phyloP scores from a whole-genome alignment of 352 stramenopile species.

The Phytophthora aleatoria region DNA sequence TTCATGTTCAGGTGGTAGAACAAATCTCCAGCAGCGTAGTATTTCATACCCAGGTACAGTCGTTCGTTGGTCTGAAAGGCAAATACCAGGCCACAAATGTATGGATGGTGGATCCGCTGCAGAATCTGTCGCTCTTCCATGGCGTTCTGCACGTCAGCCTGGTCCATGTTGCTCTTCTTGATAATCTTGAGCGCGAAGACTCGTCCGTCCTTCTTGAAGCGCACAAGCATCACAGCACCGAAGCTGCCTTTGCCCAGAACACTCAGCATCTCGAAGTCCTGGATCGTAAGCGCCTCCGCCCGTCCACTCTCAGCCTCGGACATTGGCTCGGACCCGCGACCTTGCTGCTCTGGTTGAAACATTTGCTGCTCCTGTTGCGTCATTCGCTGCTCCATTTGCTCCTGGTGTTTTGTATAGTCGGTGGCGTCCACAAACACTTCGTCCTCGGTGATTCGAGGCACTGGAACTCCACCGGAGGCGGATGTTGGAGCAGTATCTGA shows the following conservation, averaged over 20 bases:
- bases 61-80: slow-evolving; percentile 90
- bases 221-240: slow-evolving; percentile 88
- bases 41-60: slow-evolving; percentile 91
- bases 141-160: slow-evolving; percentile 81
- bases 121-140: slow-evolving; percentile 91
- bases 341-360: slow-evolving; percentile 13
- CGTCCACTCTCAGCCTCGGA: slow-evolving; percentile 20
- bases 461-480: slow-evolving; percentile 9
- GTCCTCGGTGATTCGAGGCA: slow-evolving; percentile 40
- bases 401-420: slow-evolving; percentile 37
- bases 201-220: slow-evolving; percentile 88
- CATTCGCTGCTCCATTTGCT: slow-evolving; percentile 34
- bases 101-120: slow-evolving; percentile 88
- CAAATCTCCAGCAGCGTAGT: slow-evolving; percentile 86
- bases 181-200: slow-evolving; percentile 92
- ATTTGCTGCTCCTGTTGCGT: slow-evolving; percentile 22
- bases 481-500: slow-evolving; percentile 16
- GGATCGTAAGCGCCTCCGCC: slow-evolving; percentile 76
- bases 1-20: slow-evolving; percentile 91
- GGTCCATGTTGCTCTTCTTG: slow-evolving; percentile 90
- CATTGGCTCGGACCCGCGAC: slow-evolving; percentile 7
- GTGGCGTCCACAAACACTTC: slow-evolving; percentile 43
- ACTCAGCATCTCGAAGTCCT: slow-evolving; percentile 92
- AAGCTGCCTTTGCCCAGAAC: slow-evolving; percentile 89
- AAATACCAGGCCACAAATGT: slow-evolving; percentile 88